phyloP scores from a whole-genome alignment of 2,329 filamentous ascomycete genomes.

The Diaporthe helianthi region DNA sequence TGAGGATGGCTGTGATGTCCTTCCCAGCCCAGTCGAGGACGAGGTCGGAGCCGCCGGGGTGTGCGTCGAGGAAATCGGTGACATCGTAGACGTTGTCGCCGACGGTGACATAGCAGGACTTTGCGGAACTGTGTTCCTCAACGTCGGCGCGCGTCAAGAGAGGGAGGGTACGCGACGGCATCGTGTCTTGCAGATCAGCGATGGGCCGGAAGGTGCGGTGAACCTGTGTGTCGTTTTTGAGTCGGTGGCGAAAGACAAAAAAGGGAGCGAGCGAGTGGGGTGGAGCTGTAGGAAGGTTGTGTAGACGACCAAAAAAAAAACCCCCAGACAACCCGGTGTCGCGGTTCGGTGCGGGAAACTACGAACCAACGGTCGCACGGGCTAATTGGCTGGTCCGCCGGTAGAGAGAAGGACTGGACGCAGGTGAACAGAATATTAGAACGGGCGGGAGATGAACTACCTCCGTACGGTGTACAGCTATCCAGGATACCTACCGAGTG shows the following conservation, averaged over 20 bases:
- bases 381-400: background rate
- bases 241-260: background rate
- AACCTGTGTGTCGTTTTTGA: background rate
- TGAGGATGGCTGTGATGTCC: slow-evolving; percentile 82
- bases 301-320: slow-evolving; percentile 2
- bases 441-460: no score
- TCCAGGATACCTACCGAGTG: no score
- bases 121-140: slow-evolving; percentile 75
- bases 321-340: slow-evolving; percentile 26
- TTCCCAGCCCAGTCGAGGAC: slow-evolving; percentile 90
- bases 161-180: slow-evolving; percentile 84
- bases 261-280: background rate
- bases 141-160: slow-evolving; percentile 84
- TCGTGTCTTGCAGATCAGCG: slow-evolving; percentile 46
- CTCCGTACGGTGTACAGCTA: no score
- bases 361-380: slow-evolving; percentile 23
- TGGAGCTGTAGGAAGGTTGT: background rate
- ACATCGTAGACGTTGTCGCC: slow-evolving; percentile 94
- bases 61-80: slow-evolving; percentile 86
- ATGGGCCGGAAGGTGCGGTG: slow-evolving; percentile 7
- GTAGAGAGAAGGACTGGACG: background rate
- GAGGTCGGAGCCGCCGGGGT: slow-evolving; percentile 88
- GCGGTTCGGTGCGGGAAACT: slow-evolving; percentile 9
- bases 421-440: background rate
- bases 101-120: slow-evolving; percentile 93